These are phyloP conservation scores for Leccinum fallax DNA, from an alignment of 1,284 basidiomycete genomes.

Conservation along the genomic window DNA sequence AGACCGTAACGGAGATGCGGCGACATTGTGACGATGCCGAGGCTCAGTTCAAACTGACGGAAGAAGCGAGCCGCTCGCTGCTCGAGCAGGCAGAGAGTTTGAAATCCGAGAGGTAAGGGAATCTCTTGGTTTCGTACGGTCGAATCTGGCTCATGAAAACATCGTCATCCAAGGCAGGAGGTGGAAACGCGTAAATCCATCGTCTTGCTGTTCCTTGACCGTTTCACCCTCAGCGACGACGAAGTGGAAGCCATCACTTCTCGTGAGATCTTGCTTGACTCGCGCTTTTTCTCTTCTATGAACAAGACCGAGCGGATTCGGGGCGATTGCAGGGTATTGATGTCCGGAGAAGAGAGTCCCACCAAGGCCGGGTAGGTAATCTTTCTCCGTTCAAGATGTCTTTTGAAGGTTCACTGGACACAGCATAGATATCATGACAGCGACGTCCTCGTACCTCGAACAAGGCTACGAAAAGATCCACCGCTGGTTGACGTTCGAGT, in stretches of 20 bases:
- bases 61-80: conserved; percentile 79
- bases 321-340: conserved; percentile 81
- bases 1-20: conserved; percentile 24
- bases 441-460: conserved; percentile 82
- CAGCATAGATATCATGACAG: conserved; percentile 87
- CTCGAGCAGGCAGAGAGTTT: conserved; percentile 86
- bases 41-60: conserved; percentile 73
- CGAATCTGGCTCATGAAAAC: conserved; percentile 3
- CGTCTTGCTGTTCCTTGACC: conserved; percentile 76
- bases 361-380: conserved; percentile 76
- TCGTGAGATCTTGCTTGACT: conserved; percentile 75
- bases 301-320: conserved; percentile 85
- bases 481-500: conserved; percentile 86
- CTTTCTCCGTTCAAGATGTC: neutral
- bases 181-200: conserved; percentile 74
- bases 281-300: conserved; percentile 82
- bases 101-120: conserved; percentile 72
- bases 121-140: neutral
- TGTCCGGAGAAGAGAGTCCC: conserved; percentile 84
- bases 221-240: conserved; percentile 80
- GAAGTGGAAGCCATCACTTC: conserved; percentile 79
- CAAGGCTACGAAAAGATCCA: conserved; percentile 89
- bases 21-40: conserved; percentile 47
- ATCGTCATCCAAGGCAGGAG: conserved; percentile 51
- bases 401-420: neutral